A percentile compares a stretch with the other conserved stretches of the same genome.
phyloP scores from a whole-genome alignment of 139 green algal genomes.

The Picochlorum sp. region DNA sequence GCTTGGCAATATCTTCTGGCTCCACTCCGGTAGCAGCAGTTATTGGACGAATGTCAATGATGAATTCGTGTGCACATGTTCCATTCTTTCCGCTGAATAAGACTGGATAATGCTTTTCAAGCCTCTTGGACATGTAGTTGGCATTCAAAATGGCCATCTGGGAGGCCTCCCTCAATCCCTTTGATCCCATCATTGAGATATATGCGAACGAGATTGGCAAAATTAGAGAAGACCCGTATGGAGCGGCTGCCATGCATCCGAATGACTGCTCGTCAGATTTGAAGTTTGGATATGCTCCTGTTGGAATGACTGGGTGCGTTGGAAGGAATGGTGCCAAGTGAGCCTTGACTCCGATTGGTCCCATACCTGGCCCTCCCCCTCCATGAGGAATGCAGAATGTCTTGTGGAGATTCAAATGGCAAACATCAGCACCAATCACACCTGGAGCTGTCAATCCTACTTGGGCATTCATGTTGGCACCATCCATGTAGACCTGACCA shows the following conservation, averaged over 20 bases:
- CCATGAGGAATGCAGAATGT: constrained; percentile 99
- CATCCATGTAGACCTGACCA: constrained; percentile 98
- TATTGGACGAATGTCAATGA: constrained; percentile 86
- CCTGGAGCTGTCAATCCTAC: constrained; percentile 94
- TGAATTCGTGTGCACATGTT: constrained; percentile 99
- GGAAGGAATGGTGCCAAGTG: constrained; percentile 97
- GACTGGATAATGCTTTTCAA: constrained; percentile 74
- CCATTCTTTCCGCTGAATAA: constrained; percentile 81
- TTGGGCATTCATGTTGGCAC: constrained; percentile 99
- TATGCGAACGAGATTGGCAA: constrained; percentile 98
- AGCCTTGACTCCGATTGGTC: constrained; percentile 87
- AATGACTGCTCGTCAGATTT: constrained; percentile 63
- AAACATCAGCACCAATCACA: constrained; percentile 97
- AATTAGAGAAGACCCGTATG: constrained; percentile 93
- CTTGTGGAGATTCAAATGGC: constrained; percentile 99
- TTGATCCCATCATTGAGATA: constrained; percentile 95
- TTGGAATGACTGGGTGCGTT: constrained; percentile 83
- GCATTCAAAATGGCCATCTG: constrained; percentile 85
- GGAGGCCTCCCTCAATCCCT: constrained; percentile 76
- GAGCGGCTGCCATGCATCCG: constrained; percentile 87
- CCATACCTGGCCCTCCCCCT: constrained; percentile 83
- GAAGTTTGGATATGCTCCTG: constrained; percentile 55
- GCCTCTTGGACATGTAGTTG: constrained; percentile 97
- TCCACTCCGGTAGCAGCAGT: constrained; percentile 77
- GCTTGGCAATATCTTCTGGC: constrained; percentile 95